Conservation (phyloP, 129 eudicot species). For the sunflower (Helianthus annuus) region DNA sequence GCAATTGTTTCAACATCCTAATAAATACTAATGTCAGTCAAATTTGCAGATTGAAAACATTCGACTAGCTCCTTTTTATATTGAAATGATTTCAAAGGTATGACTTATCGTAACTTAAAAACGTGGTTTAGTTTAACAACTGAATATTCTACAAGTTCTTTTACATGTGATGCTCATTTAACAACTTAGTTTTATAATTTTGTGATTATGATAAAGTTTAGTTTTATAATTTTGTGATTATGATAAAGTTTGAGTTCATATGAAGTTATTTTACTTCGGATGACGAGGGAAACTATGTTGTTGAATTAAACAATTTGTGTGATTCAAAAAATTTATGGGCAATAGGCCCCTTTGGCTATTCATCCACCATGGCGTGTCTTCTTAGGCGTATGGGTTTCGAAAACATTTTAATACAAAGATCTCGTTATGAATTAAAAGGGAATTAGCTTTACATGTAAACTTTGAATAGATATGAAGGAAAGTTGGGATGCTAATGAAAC, state of each 20-base stretch:
- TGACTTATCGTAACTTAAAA: no score
- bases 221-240: neutral
- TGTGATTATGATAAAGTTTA: neutral
- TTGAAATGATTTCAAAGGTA: no score
- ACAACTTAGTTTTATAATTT: neutral
- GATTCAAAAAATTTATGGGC: slow-evolving; percentile 93
- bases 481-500: no score
- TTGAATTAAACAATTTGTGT: slow-evolving; percentile 84
- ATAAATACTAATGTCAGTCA: no score
- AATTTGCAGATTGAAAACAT: no score
- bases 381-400: slow-evolving; percentile 98
- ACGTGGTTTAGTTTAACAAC: neutral
- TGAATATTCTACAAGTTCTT: neutral
- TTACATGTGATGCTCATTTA: slow-evolving; percentile 9
- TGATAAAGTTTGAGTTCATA: neutral
- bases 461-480: slow-evolving; percentile 33
- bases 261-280: slow-evolving; percentile 37
- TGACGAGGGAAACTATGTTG: slow-evolving; percentile 55
- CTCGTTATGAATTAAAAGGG: slow-evolving; percentile 95
- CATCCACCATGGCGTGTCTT: slow-evolving; percentile 97
- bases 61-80: no score
- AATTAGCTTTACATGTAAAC: slow-evolving; percentile 71
- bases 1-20: no score
- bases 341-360: slow-evolving; percentile 96
- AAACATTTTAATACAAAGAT: slow-evolving; percentile 97